A percentile compares a stretch with the other conserved stretches of the same genome.
These are phyloP conservation scores for Fomitiporia mediterranea DNA, from an alignment of 1,284 basidiomycete genomes.

Conservation along the genomic window DNA sequence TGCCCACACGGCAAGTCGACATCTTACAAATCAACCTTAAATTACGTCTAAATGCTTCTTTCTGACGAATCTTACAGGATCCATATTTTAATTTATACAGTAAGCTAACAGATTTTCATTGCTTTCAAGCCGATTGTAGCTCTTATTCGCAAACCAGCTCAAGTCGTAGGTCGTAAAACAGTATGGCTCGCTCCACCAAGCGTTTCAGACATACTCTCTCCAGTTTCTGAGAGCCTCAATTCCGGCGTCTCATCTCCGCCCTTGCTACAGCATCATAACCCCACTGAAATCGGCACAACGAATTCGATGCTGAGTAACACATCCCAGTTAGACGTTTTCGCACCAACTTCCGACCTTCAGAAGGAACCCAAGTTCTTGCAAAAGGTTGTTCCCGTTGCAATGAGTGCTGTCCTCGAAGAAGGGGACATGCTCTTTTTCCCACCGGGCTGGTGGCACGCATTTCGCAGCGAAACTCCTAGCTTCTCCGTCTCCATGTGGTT, in stretches of 20 bases:
- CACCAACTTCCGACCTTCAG: slow-evolving; percentile 24
- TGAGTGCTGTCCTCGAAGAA: slow-evolving; percentile 61
- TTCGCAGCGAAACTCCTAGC: slow-evolving; percentile 74
- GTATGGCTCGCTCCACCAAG: slow-evolving; percentile 89
- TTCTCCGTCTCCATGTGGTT: slow-evolving; percentile 84
- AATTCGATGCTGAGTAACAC: slow-evolving; percentile 57
- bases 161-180: slow-evolving; percentile 84
- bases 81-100: slow-evolving; percentile 92
- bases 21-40: slow-evolving; percentile 17
- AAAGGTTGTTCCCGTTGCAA: slow-evolving; percentile 58
- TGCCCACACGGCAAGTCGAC: slow-evolving; percentile 77
- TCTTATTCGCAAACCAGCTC: slow-evolving; percentile 47
- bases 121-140: neutral
- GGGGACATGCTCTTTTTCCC: slow-evolving; percentile 88
- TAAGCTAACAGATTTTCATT: slow-evolving; percentile 31
- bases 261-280: too few species aligned
- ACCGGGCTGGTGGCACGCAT: slow-evolving; percentile 91
- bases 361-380: slow-evolving; percentile 32
- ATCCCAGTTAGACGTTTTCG: slow-evolving; percentile 65
- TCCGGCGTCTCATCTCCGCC: neutral
- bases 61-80: slow-evolving; percentile 51
- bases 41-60: neutral
- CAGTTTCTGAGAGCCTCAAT: slow-evolving; percentile 12
- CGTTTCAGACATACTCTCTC: slow-evolving; percentile 44
- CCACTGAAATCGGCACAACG: slow-evolving; percentile 28